Evolutionary conservation across 805 yeast genomes (phyloP), one percentile per base, ranked within the genome.

Genomic region (Candida pini): DNA sequence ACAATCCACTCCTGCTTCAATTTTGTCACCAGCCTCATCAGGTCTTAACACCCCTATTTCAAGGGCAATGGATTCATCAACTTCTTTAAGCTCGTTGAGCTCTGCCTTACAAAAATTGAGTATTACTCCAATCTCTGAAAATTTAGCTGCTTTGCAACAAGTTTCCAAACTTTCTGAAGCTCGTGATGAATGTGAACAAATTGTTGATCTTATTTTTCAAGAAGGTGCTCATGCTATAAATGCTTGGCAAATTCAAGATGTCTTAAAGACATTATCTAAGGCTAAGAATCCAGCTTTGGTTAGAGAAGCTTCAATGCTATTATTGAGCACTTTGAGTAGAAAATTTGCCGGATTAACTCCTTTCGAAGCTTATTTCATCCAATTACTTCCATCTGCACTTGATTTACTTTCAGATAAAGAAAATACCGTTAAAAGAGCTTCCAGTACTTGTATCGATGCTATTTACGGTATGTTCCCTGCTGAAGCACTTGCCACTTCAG

Each of bases 381-480:
- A 74, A 35, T 70, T 82, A 26, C 65, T 88, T 39, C 66, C 76
- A 5, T 51, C 71, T 4, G 81, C 85, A 12, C 73, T 81, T 33
- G 96, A 88, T 52, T 65, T 78, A 26, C 68, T 76, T 38, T 78
- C 90, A 31, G 97, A 92, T 51, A 92, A 90, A 62, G 97, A 90
- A 51, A 81, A 76, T 56, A 73, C 79, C 31, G 92, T 90, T 29
- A 78, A 78, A 57, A 77, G 94, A 55, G 81, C 94, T 25, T 95
- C 95, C n/a, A 86, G 80, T 58, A 64, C 76, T 29, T 81, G 95
- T 9, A 63, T 77, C 28, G 92, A 84, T 51, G 62, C 86, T 13
- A 62, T 88, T 26, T 73, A 78, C 48, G 81, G 79, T 7, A 63
- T 76, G 43, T 82, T 73, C 64, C 88, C 95, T 29, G 66, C 73